Evolutionary conservation across 345 rosid genomes (phyloP).

Genomic region (Lumnitzera littorea): DNA sequence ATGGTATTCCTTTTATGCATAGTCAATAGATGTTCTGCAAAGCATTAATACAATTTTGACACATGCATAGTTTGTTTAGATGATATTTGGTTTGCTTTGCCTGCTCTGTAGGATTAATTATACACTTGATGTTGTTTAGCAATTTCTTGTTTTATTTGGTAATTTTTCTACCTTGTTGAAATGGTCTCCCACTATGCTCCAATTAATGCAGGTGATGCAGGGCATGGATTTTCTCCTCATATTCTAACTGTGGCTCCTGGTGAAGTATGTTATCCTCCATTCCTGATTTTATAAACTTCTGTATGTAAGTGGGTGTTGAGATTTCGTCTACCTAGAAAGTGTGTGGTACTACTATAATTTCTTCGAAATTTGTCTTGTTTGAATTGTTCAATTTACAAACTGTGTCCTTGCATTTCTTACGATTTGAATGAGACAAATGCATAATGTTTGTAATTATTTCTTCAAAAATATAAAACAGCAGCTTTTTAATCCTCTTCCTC

Average conservation of each 20-base stretch:
- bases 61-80: no score
- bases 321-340: neutral
- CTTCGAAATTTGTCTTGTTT: neutral
- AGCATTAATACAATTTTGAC: no score
- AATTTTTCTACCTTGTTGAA: neutral
- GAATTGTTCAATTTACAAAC: neutral
- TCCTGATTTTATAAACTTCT: constrained; percentile 2
- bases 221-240: constrained; percentile 76
- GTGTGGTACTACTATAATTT: neutral
- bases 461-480: neutral
- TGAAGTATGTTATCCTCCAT: constrained; percentile 46
- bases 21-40: no score
- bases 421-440: neutral
- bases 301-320: neutral
- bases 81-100: no score
- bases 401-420: neutral
- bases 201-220: constrained; percentile 50
- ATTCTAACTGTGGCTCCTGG: constrained; percentile 65
- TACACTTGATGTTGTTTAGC: neutral
- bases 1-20: no score
- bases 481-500: neutral
- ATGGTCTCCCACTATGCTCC: constrained; percentile 1
- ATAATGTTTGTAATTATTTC: neutral
- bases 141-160: neutral
- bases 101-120: no score